A percentile compares a stretch with the other conserved stretches of the same genome.
These are phyloP conservation scores for Penicillium pancosmium DNA, from an alignment of 495 filamentous ascomycete species.

Conservation along the genomic window DNA sequence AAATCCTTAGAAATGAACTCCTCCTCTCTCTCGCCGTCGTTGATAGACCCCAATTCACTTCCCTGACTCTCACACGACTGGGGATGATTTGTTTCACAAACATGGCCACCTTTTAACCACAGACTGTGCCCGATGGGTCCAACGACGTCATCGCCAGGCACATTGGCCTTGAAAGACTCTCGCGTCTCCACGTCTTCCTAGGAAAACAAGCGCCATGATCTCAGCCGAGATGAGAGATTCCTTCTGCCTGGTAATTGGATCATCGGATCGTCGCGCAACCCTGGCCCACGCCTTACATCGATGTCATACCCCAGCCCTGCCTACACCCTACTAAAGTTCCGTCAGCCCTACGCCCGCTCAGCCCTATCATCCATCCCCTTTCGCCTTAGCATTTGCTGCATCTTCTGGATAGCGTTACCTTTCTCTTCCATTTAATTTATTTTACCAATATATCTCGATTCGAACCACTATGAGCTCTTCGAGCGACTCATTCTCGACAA, in stretches of 20 bases:
- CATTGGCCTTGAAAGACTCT: conserved; percentile 6
- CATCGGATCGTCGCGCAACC: not conserved
- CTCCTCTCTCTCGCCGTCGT: too few species aligned
- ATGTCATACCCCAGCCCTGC: conserved; percentile 18
- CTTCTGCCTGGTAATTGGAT: conserved; percentile 12
- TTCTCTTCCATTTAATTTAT: not conserved
- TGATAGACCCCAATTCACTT: too few species aligned
- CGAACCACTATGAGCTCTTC: conserved; percentile 6
- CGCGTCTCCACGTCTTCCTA: not conserved
- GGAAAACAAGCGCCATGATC: conserved; percentile 14
- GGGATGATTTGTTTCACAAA: not conserved
- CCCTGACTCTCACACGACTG: too few species aligned
- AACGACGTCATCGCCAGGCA: conserved; percentile 27
- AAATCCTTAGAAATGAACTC: too few species aligned
- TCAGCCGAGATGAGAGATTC: conserved; percentile 17
- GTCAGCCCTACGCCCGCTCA: conserved; percentile 28
- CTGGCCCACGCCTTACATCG: not conserved
- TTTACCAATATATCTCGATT: not conserved
- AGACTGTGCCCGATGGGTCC: conserved; percentile 14
- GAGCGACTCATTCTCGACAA: not conserved
- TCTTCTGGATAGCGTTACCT: not conserved
- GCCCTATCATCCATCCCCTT: conserved; percentile 9
- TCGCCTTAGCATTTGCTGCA: not conserved
- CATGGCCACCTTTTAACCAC: not conserved
- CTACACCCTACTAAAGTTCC: not conserved